Evolutionary conservation across 2,329 filamentous ascomycete species (phyloP).

Genomic region (Aspergillus bombycis): DNA sequence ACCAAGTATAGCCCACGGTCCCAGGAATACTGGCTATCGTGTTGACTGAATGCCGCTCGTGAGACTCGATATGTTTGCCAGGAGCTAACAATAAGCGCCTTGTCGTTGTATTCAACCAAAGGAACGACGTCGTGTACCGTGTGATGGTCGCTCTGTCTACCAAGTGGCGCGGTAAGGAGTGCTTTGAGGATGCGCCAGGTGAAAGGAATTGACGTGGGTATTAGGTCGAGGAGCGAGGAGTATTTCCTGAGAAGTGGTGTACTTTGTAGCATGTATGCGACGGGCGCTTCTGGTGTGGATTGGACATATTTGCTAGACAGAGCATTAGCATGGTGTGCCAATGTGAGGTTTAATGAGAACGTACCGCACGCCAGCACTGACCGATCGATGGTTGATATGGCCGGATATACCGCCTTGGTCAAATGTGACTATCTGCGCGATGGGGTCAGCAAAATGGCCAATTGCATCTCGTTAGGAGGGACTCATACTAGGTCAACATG

Average conservation of each 20-base stretch:
- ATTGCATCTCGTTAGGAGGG: neutral
- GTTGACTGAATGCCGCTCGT: conserved; percentile 41
- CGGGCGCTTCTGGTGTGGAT: conserved; percentile 38
- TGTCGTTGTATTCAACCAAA: conserved; percentile 22
- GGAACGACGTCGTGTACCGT: neutral
- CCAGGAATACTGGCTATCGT: conserved; percentile 47
- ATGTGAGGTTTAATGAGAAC: neutral
- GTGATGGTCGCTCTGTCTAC: neutral
- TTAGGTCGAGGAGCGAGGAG: conserved; percentile 42
- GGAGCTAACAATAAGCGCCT: conserved; percentile 42
- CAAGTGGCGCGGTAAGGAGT: conserved; percentile 11
- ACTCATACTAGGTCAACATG: conserved; percentile 39
- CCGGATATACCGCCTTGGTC: conserved; percentile 45
- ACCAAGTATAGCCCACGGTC: conserved; percentile 46
- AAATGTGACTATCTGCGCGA: conserved; percentile 44
- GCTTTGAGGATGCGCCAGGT: conserved; percentile 24
- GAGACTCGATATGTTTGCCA: conserved; percentile 41
- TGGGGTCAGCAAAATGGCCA: neutral
- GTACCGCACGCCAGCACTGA: conserved; percentile 44
- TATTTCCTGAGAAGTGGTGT: conserved; percentile 43
- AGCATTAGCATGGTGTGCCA: neutral
- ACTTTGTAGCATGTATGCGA: conserved; percentile 41
- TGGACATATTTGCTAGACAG: conserved; percentile 18
- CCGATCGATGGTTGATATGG: conserved; percentile 47
- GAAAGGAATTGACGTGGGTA: conserved; percentile 44